A percentile compares a stretch with the other conserved stretches of the same genome.
Conservation (phyloP, 768 basidiomycete genomes). For the Macrolepiota albuminosa region DNA sequence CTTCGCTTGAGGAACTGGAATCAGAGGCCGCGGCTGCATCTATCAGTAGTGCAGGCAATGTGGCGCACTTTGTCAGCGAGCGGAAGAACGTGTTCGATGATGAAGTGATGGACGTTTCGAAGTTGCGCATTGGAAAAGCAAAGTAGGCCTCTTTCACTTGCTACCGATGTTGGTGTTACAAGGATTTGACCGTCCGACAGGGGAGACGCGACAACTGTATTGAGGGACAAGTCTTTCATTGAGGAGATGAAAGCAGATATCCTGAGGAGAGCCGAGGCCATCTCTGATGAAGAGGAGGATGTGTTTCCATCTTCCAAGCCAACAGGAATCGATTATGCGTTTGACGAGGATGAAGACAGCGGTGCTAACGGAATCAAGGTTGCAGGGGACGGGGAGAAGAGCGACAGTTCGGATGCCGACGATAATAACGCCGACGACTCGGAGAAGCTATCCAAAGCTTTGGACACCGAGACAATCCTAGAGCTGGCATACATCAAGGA, state of each 20-base stretch:
- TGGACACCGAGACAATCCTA: conserved; percentile 55
- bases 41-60: conserved; percentile 5
- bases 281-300: conserved; percentile 52
- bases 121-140: conserved; percentile 63
- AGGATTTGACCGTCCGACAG: conserved; percentile 22
- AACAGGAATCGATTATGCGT: conserved; percentile 21
- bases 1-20: conserved; percentile 27
- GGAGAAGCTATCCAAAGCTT: conserved; percentile 15
- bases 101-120: conserved; percentile 59
- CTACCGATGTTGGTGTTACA: conserved; percentile 1
- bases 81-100: conserved; percentile 75
- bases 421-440: conserved; percentile 29
- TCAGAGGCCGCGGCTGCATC: background rate
- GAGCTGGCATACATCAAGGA: conserved; percentile 76
- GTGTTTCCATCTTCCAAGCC: conserved; percentile 19
- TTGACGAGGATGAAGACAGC: conserved; percentile 47
- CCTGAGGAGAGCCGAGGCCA: conserved; percentile 66
- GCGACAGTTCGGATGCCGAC: conserved; percentile 25
- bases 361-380: conserved; percentile 46
- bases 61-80: conserved; percentile 27
- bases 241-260: conserved; percentile 83
- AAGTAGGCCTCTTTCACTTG: conserved; percentile 9
- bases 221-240: conserved; percentile 55
- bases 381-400: conserved; percentile 55
- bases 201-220: conserved; percentile 36